Conservation (phyloP, 495 filamentous ascomycete species). For the Platismatia glauca region DNA sequence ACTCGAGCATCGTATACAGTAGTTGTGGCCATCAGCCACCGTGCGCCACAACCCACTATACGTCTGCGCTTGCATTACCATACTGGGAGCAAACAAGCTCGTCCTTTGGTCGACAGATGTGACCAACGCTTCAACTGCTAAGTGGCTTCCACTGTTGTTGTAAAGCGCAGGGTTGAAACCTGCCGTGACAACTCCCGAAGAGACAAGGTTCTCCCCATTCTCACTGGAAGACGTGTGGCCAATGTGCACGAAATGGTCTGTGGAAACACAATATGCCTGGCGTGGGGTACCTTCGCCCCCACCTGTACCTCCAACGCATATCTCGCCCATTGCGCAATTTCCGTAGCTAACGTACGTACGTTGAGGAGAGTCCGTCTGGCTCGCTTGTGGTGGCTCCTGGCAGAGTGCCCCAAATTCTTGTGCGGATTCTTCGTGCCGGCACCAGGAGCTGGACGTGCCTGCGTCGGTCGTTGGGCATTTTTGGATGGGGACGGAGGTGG, state of each 20-base stretch:
- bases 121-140: not conserved
- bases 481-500: not conserved
- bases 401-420: not conserved
- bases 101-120: not conserved
- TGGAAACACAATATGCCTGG: not conserved
- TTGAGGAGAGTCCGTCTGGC: not conserved
- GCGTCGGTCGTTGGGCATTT: not conserved
- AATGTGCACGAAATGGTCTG: not conserved
- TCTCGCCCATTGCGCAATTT: not conserved
- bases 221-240: not conserved
- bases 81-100: not conserved
- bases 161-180: not conserved
- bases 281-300: not conserved
- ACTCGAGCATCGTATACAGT: not conserved
- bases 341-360: not conserved
- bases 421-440: not conserved
- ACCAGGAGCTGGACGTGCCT: not conserved
- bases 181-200: not conserved
- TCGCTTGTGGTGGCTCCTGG: not conserved
- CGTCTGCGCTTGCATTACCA: constrained; percentile 6
- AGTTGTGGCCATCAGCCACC: not conserved
- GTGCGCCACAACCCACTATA: not conserved
- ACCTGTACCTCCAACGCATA: not conserved
- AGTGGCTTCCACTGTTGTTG: not conserved
- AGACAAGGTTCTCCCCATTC: not conserved